Evolutionary conservation across 345 rosid species (phyloP), one percentile per base, ranked within the genome.

Genomic region (Populus alba): DNA sequence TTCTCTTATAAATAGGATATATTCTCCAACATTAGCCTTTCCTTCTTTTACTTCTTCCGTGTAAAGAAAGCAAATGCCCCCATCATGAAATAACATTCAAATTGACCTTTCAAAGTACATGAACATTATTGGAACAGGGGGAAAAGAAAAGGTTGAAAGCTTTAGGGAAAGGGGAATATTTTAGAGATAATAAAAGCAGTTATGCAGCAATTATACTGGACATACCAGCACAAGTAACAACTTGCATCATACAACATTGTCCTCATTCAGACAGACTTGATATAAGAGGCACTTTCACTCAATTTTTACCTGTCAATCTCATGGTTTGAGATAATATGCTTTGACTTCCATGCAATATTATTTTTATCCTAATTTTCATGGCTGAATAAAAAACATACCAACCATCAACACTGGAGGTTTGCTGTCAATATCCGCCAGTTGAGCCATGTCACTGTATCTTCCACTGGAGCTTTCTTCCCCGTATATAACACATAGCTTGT

Each of bases 401-500:
- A 66, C 73, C 49, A 62, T 70, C 70, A 79, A 75, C 78, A 67
- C 78, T 27, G 72, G 79, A 69, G 55, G 73, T 66, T 75, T 71
- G 61, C 49, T 45, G 43, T 78, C 79, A 49, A 51, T 27, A 75
- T 79, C 81, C n/a, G 73, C 68, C 72, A 67, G 47, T 37, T 67
- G 51, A 65, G 66, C 83, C 63, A 63, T 25, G 55, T 17, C 38
- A 37, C 76, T 53, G 66, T 80, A 73, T 79, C 83, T 77, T 73
- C 75, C 81, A 53, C 79, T 73, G 68, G 71, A 77, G 77, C 71
- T 81, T 79, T 85, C 90, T 85, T 81, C 74, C 47, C 86, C 88
- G 70, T 77, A 85, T 83, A 87, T 75, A 59, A 85, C 79, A 68
- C 85, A 87, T n/a, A 87, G 85, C 81, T 85, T 87, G 85, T 81